These are phyloP conservation scores for Agrostemma githago DNA, from an alignment of 148 eudicot genomes.

Conservation along the genomic window DNA sequence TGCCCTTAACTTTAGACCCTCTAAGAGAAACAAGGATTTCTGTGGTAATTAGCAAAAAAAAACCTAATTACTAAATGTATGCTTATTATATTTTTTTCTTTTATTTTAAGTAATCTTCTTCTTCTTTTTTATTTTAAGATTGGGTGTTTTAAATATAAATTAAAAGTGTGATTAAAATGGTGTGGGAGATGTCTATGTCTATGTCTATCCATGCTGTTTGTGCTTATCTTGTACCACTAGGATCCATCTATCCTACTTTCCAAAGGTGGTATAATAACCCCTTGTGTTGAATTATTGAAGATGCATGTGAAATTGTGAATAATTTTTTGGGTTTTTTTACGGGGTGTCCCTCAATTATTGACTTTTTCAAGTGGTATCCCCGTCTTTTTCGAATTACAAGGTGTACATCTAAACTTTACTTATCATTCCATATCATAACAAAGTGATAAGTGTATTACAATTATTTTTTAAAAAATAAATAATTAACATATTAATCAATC, in stretches of 20 bases:
- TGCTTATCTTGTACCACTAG: background rate
- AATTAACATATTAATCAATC: too few relatives aligned
- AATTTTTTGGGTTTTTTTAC: too few relatives aligned
- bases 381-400: too few relatives aligned
- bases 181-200: background rate
- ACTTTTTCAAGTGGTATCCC: too few relatives aligned
- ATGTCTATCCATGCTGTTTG: background rate
- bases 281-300: conserved; percentile 10
- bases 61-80: background rate
- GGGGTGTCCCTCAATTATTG: too few relatives aligned
- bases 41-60: conserved; percentile 43
- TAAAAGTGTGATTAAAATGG: background rate
- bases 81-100: background rate
- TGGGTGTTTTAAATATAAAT: background rate
- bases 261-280: conserved; percentile 6
- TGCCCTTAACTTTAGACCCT: conserved; percentile 67
- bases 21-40: conserved; percentile 41
- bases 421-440: too few relatives aligned
- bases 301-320: conserved; percentile 6
- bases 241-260: background rate
- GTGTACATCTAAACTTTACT: too few relatives aligned
- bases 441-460: too few relatives aligned
- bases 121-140: background rate
- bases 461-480: too few relatives aligned
- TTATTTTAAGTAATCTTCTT: background rate